phyloP scores from a whole-genome alignment of 805 yeast species.

The Wickerhamiella bombiphila region DNA sequence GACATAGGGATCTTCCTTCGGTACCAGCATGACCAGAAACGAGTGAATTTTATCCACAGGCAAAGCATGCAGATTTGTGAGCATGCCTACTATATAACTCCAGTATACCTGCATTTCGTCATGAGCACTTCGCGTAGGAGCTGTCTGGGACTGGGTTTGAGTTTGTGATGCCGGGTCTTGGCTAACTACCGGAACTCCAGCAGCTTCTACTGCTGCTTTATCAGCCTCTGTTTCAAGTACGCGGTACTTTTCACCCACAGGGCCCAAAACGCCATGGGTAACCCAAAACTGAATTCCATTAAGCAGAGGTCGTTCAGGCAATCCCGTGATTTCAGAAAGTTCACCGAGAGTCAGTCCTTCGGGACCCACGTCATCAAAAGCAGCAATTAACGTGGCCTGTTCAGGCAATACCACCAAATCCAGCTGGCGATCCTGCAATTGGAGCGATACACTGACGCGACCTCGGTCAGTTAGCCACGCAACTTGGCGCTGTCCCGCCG shows the following conservation, averaged over 20 bases:
- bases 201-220: slow-evolving; percentile 1
- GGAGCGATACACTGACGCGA: slow-evolving; percentile 43
- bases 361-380: slow-evolving; percentile 27
- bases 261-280: slow-evolving; percentile 36
- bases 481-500: slow-evolving; percentile 46
- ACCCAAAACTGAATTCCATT: slow-evolving; percentile 49
- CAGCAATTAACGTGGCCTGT: slow-evolving; percentile 47
- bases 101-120: slow-evolving; percentile 28
- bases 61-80: slow-evolving; percentile 39
- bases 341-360: slow-evolving; percentile 23
- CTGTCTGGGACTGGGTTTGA: not conserved
- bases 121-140: slow-evolving; percentile 8
- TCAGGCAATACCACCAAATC: slow-evolving; percentile 47
- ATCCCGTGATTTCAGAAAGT: slow-evolving; percentile 26
- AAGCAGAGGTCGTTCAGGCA: slow-evolving; percentile 30
- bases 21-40: slow-evolving; percentile 41
- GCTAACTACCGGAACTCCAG: not conserved
- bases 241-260: slow-evolving; percentile 27
- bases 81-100: slow-evolving; percentile 42
- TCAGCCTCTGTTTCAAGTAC: slow-evolving; percentile 25
- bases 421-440: slow-evolving; percentile 32
- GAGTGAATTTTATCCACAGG: slow-evolving; percentile 37
- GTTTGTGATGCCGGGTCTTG: not conserved
- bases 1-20: slow-evolving; percentile 32
- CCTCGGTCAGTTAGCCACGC: slow-evolving; percentile 47